Evolutionary conservation across 106 monocot genomes (phyloP).

Genomic region (Dioscorea dumetorum): DNA sequence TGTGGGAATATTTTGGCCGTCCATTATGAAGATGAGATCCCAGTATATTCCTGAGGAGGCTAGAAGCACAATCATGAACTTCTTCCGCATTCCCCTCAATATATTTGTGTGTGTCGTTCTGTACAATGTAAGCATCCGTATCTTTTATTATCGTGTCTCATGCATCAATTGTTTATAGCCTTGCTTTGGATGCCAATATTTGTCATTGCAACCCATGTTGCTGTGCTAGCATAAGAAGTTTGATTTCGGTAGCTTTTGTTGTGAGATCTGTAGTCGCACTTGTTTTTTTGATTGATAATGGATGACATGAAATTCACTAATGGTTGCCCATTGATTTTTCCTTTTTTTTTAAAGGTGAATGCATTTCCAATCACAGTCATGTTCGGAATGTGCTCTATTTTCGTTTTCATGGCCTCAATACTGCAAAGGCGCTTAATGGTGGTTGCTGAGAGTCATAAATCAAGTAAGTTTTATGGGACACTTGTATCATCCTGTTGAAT

Average conservation of each 20-base stretch:
- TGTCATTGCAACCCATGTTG: no score
- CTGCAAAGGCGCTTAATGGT: constrained; percentile 90
- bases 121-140: constrained; percentile 73
- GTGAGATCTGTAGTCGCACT: no score
- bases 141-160: no score
- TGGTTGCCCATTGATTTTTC: not conserved
- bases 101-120: constrained; percentile 93
- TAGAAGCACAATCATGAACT: constrained; percentile 99
- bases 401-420: constrained; percentile 93
- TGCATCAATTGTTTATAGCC: no score
- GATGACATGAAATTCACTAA: no score
- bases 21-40: constrained; percentile 99
- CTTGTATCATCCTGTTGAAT: not conserved
- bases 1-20: constrained; percentile 97
- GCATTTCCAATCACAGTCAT: constrained; percentile 92
- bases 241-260: no score
- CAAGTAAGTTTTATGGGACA: constrained; percentile 38
- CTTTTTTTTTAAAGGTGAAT: constrained; percentile 52
- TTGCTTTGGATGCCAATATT: no score
- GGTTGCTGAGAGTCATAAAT: constrained; percentile 59
- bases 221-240: no score
- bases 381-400: constrained; percentile 99
- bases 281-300: no score
- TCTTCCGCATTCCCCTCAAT: constrained; percentile 96
- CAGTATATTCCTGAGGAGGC: constrained; percentile 99